phyloP scores from a whole-genome alignment of 768 basidiomycete genomes.

The Solioccasus polychromus region DNA sequence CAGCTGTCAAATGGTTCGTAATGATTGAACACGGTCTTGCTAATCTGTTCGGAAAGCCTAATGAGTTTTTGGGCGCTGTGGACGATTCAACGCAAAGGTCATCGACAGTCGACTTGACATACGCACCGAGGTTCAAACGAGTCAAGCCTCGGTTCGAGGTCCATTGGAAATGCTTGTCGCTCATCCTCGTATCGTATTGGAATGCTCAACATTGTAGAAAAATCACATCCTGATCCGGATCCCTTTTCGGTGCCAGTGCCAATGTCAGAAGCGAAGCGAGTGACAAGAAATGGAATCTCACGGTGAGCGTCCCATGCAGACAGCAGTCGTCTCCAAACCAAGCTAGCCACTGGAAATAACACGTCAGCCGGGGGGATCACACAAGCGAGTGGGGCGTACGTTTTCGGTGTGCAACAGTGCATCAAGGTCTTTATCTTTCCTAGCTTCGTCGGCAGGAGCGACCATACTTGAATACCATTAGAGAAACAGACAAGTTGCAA shows the following conservation, averaged over 20 bases:
- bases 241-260: no score
- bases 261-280: background rate
- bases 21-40: conserved; percentile 31
- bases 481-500: no score
- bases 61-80: conserved; percentile 13
- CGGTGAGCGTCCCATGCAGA: conserved; percentile 15
- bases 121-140: conserved; percentile 24
- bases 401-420: conserved; percentile 5
- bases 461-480: conserved; percentile 18
- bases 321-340: conserved; percentile 25
- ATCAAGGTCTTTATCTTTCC: conserved; percentile 18
- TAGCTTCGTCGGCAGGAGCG: conserved; percentile 15
- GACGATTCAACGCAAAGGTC: no score
- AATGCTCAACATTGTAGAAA: no score
- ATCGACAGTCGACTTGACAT: no score
- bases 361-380: background rate
- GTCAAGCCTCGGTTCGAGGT: conserved; percentile 7
- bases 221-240: conserved; percentile 1
- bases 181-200: background rate
- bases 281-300: conserved; percentile 1
- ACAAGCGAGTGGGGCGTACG: conserved; percentile 3
- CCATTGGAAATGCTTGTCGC: conserved; percentile 9
- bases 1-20: conserved; percentile 43
- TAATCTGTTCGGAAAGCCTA: conserved; percentile 11
- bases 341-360: conserved; percentile 12